Evolutionary conservation across 805 yeast genomes (phyloP), one percentile per base, ranked within the genome.

Genomic region (Tetrapisispora taiwanensis): DNA sequence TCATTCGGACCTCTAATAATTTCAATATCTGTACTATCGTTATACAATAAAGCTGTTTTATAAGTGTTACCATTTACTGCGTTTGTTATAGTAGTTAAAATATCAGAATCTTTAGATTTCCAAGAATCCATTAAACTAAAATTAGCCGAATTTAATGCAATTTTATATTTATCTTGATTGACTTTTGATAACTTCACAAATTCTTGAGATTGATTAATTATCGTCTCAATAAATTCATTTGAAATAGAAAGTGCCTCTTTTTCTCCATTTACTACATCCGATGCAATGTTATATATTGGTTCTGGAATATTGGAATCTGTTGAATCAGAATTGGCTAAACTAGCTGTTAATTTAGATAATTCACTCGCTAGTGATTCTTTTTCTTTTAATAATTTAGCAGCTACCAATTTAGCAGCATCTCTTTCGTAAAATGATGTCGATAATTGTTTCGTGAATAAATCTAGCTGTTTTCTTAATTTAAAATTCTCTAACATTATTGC

Each of bases 321-420:
- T 36, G 60, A 70, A 35, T 72, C 63, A 15, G 74, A 67, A 18
- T 27, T 37, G 7, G 26, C 40, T 10, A 37, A 24, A 18, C 26
- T 26, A 5, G 56, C 60, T 1, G 79, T 66, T 44, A 85, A 62
- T 43, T 75, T 70, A 41, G 76, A 74, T 44, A 88, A 66, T 2
- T 88, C 87, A n/a, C 57, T 58, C 48, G 73, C 72, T 2, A 89
- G 82, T 38, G 79, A 84, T 48, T 86, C 94, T 34, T 88, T 67
- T 53, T 89, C 95, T 44, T 72, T 71, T n/a, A 81, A 67, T 1
- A 86, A 78, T 30, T 73, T 71, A 0, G 94, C 79, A 1, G 90
- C 94, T 1, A 89, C 95, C 45, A 89, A 69, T 3, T 84, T 79
- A 2, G 96, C 95, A 0, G 97, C 96, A 59, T 89, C 97, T 50